Evolutionary conservation across 1,284 basidiomycete genomes (phyloP).

Genomic region (Boletus mariae): DNA sequence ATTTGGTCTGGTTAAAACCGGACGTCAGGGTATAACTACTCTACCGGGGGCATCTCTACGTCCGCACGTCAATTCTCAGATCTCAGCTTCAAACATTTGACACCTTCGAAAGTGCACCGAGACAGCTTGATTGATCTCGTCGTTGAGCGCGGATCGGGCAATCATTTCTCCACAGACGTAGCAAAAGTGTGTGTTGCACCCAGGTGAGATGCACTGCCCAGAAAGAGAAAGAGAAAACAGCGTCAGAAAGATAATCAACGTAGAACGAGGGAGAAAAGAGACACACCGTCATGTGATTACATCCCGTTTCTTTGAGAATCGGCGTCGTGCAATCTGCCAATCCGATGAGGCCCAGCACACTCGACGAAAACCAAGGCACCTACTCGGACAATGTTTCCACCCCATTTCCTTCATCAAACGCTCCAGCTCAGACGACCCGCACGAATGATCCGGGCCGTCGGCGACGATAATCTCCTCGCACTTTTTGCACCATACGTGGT

Average conservation of each 20-base stretch:
- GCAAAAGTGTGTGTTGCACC: conserved; percentile 65
- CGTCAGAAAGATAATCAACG: background rate
- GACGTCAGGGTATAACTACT: too few species aligned
- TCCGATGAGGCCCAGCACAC: background rate
- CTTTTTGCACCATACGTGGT: conserved; percentile 52
- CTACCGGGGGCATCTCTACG: background rate
- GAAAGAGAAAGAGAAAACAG: background rate
- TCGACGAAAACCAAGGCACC: conserved; percentile 6
- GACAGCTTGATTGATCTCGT: conserved; percentile 42
- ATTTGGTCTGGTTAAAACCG: too few species aligned
- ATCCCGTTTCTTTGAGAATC: conserved; percentile 53
- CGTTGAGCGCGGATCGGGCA: conserved; percentile 43
- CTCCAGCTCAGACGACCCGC: conserved; percentile 51
- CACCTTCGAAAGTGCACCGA: conserved; percentile 47
- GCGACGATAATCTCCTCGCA: conserved; percentile 45
- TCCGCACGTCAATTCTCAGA: conserved; percentile 14
- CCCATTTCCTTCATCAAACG: conserved; percentile 51
- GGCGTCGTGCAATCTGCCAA: conserved; percentile 55
- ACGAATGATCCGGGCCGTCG: conserved; percentile 47
- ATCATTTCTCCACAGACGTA: conserved; percentile 55
- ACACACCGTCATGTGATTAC: conserved; percentile 64
- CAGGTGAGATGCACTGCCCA: conserved; percentile 52
- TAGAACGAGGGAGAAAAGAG: background rate
- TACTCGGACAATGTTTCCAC: conserved; percentile 61
- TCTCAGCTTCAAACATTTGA: conserved; percentile 35